These are phyloP conservation scores for Raphanus sativus DNA, from an alignment of 345 rosid genomes.

Conservation along the genomic window DNA sequence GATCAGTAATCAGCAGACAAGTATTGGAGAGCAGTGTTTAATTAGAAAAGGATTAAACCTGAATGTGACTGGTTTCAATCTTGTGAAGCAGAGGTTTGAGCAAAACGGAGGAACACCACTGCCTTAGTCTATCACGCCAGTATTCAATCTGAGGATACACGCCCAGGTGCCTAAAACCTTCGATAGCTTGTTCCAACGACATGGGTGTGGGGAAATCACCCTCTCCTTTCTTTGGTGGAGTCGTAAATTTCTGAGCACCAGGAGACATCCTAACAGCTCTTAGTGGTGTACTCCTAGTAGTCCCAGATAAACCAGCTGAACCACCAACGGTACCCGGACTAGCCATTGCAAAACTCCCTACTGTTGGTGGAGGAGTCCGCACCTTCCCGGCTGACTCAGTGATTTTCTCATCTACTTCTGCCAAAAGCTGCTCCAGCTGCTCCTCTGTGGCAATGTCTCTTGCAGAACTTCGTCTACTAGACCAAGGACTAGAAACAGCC, in stretches of 20 bases:
- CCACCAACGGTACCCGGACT: slow-evolving; percentile 70
- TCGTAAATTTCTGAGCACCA: slow-evolving; percentile 83
- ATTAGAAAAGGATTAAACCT: slow-evolving; percentile 48
- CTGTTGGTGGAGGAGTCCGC: slow-evolving; percentile 76
- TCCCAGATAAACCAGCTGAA: slow-evolving; percentile 77
- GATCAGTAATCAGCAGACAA: slow-evolving; percentile 10
- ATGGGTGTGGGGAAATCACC: slow-evolving; percentile 87
- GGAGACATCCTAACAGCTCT: slow-evolving; percentile 98
- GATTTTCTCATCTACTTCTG: slow-evolving; percentile 74
- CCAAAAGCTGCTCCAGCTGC: slow-evolving; percentile 83
- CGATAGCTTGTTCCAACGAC: slow-evolving; percentile 86
- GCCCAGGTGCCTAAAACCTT: slow-evolving; percentile 72
- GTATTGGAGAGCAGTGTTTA: not conserved
- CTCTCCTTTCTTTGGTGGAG: slow-evolving; percentile 97
- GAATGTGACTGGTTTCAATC: slow-evolving; percentile 80
- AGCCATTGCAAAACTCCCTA: slow-evolving; percentile 58
- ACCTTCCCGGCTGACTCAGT: slow-evolving; percentile 73
- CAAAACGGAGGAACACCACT: slow-evolving; percentile 85
- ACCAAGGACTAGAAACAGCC: slow-evolving; percentile 77
- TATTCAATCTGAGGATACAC: slow-evolving; percentile 89
- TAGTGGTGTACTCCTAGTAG: slow-evolving; percentile 81
- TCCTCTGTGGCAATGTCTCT: slow-evolving; percentile 85
- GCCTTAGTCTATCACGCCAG: slow-evolving; percentile 92
- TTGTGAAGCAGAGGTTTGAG: slow-evolving; percentile 76
- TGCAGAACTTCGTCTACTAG: slow-evolving; percentile 51